Base-by-base conservation (phyloP, 2,329 filamentous ascomycete species). In the Leptographium flavum region DNA sequence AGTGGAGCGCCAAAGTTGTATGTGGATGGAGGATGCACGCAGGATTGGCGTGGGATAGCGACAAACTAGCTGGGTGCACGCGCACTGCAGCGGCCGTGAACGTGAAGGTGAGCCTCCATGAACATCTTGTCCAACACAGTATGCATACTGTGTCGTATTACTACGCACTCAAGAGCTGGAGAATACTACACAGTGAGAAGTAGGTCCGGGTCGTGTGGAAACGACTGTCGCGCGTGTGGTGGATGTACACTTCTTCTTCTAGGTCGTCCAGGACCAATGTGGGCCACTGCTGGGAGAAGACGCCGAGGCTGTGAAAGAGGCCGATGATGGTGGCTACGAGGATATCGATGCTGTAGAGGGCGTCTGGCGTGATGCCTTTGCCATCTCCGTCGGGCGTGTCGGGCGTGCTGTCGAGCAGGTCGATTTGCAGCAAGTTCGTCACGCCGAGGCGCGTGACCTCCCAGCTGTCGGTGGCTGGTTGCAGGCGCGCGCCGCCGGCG, bases 381-480 rank as follows among this genome's bases (percentile, higher is more conserved):
- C 35, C 30, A 14, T 35, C 36, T 15, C 19, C 42, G 3, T 45
- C 35, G 38, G 11, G 4, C 11, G 28, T 32, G 23, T 35, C 38
- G 3, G 33, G 28, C 19, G 13, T 17, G 1, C 17, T 21, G 7
- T 13, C 35, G 10, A 14, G 8, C 5, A 45, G 21, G 17, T 45
- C 46, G 5, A 50, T 17, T 2, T 27, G 30, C 28, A 50, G n/a
- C 14, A 52, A 40, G 17, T 45, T 21, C 3, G 21, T 13, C 17
- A 49, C 38, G 4, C 50, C 50, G 36, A 43, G 35, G 23, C 15
- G 25, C 9, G 49, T 51, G 27, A 56, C 51, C 50, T 62, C 59
- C 59, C 58, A 60, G 3, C 48, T 53, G 36, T 58, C 53, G 14
- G 46, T 31, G 2, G n/a, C n/a, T n/a, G 27, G 27, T 13, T 47